Conservation (phyloP, 2,329 filamentous ascomycete genomes). For the Ceratocystiopsis brevicomis region DNA sequence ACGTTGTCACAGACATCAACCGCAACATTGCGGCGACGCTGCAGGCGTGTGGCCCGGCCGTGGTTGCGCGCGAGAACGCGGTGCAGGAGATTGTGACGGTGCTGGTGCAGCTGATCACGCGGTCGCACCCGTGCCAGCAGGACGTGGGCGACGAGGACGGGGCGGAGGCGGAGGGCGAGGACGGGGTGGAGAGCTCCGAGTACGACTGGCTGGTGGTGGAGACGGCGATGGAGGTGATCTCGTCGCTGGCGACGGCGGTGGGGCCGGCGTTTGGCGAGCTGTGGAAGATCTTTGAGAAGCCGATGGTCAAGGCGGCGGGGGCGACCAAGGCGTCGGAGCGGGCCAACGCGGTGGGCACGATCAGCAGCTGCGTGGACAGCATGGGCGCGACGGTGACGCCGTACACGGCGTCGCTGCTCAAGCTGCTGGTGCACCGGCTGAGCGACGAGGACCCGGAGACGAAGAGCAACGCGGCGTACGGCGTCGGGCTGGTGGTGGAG, state of each 20-base stretch:
- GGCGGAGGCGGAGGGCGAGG: constrained; percentile 51
- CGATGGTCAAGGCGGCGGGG: constrained; percentile 69
- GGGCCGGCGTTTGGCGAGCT: constrained; percentile 67
- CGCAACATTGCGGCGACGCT: constrained; percentile 79
- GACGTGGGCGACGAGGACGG: constrained; percentile 72
- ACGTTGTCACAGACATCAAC: constrained; percentile 87
- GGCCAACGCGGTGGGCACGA: constrained; percentile 73
- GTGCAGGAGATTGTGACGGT: constrained; percentile 61
- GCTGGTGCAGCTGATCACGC: constrained; percentile 63
- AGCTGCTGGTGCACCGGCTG: constrained; percentile 68
- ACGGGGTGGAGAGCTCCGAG: constrained; percentile 48
- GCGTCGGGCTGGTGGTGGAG: constrained; percentile 65
- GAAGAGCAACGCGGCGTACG: constrained; percentile 90
- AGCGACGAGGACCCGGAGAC: constrained; percentile 79
- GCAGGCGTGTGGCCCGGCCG: constrained; percentile 74
- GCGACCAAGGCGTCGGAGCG: constrained; percentile 76
- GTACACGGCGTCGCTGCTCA: constrained; percentile 58
- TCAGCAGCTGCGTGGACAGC: constrained; percentile 76
- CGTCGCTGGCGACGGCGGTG: constrained; percentile 64
- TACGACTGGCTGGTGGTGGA: constrained; percentile 97
- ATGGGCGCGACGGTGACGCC: constrained; percentile 68
- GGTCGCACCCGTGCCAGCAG: constrained; percentile 81
- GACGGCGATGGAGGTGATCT: constrained; percentile 78
- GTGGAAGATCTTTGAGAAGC: constrained; percentile 93
- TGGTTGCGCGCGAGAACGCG: constrained; percentile 54